Base-by-base conservation (phyloP, 768 basidiomycete species). In the Trametes villosa region DNA sequence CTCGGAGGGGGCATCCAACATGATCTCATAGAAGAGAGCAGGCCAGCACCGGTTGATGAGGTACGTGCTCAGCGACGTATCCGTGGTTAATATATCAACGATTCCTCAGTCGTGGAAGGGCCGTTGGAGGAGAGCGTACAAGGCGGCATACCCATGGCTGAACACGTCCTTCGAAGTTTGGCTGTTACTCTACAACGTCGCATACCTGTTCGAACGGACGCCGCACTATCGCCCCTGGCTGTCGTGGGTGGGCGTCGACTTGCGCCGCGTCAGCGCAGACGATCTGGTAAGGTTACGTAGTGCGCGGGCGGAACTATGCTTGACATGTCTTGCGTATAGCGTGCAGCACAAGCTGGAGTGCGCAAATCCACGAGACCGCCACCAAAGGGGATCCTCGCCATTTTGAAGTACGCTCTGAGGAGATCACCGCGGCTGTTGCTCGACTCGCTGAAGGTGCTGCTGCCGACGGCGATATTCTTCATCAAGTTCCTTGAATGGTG, bases 401-500 rank as follows among this genome's bases (percentile, higher is more conserved):
- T 75, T 54, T 60, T 90, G 42, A 81, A 78, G 63, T 78, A 75
- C 29, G 67, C 86, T 33, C 61, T 91, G 18, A 63, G 75, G 50
- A 73, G 74, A 22, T 83, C 86, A 8, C 92, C 91, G 8, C 83
- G 79, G 49, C 73, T 88, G 42, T 67, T 91, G 9, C 79, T 95
- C 31, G 91, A 94, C 71, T 93, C 91, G 2, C 78, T 95, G 38
- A 85, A 87, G 60, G 76, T 92, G 47, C 79, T 92, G 46, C 83
- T 95, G 33, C 96, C 93, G 17, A 91, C 88, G 20, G 89, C 90
- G 41, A 94, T 99, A 59, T 96, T 99, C 75, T 91, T 93, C 71
- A 80, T 99, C 78, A 96, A 95, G 74, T 96, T 98, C 75, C 79
- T 97, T 46, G 95, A 98, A 75, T 99, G 97, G 95, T 99, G 96